These are phyloP conservation scores for Periconia sp. DNA, from an alignment of 2,329 filamentous ascomycete species.

Conservation along the genomic window DNA sequence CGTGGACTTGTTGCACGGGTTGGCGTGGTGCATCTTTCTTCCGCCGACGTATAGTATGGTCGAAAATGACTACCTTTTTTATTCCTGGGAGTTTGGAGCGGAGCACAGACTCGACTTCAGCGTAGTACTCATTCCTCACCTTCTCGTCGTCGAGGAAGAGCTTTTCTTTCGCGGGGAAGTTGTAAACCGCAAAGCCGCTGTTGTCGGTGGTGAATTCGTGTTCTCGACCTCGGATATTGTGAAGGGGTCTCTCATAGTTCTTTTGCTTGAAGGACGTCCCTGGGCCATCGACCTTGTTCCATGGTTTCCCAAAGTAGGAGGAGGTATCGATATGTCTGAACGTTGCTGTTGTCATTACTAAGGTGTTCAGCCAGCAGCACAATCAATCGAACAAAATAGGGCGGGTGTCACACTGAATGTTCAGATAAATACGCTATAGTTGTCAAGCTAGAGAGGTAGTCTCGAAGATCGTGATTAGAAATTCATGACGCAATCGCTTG, in stretches of 20 bases:
- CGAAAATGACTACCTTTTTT: slow-evolving; percentile 71
- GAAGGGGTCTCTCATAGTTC: slow-evolving; percentile 56
- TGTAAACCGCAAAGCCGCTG: slow-evolving; percentile 64
- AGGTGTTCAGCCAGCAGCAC: slow-evolving; percentile 2
- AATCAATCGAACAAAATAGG: neutral
- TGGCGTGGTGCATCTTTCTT: slow-evolving; percentile 62
- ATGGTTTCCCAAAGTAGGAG: slow-evolving; percentile 61
- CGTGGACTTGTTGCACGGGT: slow-evolving; percentile 73
- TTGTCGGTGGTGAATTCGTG: slow-evolving; percentile 62
- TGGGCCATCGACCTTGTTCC: slow-evolving; percentile 69
- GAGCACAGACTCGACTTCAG: slow-evolving; percentile 65
- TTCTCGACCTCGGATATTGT: slow-evolving; percentile 61
- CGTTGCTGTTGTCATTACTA: slow-evolving; percentile 61
- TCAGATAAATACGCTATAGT: neutral
- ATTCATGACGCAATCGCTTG: slow-evolving; percentile 30
- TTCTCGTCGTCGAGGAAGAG: slow-evolving; percentile 62
- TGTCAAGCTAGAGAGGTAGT: too few species aligned
- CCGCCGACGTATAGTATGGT: slow-evolving; percentile 71
- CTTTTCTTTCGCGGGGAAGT: slow-evolving; percentile 60
- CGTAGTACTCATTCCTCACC: slow-evolving; percentile 65
- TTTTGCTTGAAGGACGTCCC: slow-evolving; percentile 60
- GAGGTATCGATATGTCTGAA: slow-evolving; percentile 68
- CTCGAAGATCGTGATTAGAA: slow-evolving; percentile 28
- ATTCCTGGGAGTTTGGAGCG: slow-evolving; percentile 61
- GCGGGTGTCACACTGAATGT: neutral